These are phyloP conservation scores for Herpetospermum pedunculosum DNA, from an alignment of 306 rosid genomes.

Conservation along the genomic window DNA sequence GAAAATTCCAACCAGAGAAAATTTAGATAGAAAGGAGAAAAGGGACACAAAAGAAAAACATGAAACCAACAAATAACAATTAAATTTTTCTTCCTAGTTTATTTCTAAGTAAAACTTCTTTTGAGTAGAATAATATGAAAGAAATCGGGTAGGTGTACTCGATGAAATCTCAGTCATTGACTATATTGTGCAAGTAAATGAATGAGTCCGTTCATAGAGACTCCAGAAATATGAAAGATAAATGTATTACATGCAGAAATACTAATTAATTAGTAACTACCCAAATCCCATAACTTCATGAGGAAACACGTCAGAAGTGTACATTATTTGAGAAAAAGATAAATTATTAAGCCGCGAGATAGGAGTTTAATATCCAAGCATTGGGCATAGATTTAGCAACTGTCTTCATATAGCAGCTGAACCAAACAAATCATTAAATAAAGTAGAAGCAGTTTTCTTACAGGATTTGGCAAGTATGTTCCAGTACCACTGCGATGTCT, in stretches of 20 bases:
- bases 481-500: conserved; percentile 93
- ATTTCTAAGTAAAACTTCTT: not conserved
- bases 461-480: conserved; percentile 92
- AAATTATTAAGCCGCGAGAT: not conserved
- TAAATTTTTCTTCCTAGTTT: not conserved
- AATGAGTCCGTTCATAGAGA: not conserved
- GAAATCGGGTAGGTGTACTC: not conserved
- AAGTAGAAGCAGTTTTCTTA: conserved; percentile 34
- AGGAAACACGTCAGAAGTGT: not conserved
- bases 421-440: conserved; percentile 3
- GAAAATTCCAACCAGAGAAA: not conserved
- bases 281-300: not conserved
- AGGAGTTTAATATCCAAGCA: not conserved
- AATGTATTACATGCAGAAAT: not conserved
- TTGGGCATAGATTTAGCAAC: not conserved
- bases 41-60: not conserved
- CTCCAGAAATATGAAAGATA: not conserved
- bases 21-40: not conserved
- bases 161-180: not conserved
- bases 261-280: not conserved
- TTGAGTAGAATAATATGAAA: not conserved
- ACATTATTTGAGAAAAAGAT: not conserved
- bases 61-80: not conserved
- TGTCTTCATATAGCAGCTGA: not conserved
- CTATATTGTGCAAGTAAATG: not conserved